A percentile compares a stretch with the other conserved stretches of the same genome.
These are phyloP conservation scores for Pelargonium citronellum DNA, from an alignment of 441 rosid species.

Conservation along the genomic window DNA sequence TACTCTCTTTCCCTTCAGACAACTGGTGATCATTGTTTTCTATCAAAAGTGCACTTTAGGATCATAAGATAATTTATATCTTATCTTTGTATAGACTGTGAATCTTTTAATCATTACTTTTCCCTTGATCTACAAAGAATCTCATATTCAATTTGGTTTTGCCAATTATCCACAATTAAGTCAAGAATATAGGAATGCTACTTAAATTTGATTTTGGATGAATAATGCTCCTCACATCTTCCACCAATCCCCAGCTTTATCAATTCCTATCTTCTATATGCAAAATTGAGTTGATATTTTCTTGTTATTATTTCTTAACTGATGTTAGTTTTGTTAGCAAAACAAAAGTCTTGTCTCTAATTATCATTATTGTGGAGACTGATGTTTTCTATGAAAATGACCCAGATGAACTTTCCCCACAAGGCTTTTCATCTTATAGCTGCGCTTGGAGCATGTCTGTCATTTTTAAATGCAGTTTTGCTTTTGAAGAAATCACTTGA, in stretches of 20 bases:
- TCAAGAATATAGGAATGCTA: background rate
- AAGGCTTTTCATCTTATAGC: constrained; percentile 48
- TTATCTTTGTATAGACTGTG: background rate
- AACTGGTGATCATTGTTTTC: too few species aligned
- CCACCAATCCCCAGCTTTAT: background rate
- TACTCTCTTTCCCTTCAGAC: constrained; percentile 2
- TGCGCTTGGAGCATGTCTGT: constrained; percentile 54
- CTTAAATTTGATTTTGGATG: background rate
- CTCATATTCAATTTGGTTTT: background rate
- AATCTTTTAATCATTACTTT: background rate
- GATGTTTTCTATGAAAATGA: constrained; percentile 13
- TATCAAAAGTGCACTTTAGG: background rate
- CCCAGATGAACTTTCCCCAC: constrained; percentile 43
- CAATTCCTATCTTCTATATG: background rate
- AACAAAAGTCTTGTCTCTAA: background rate
- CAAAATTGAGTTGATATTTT: constrained; percentile 1
- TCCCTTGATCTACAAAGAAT: background rate
- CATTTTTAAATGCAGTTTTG: constrained; percentile 47
- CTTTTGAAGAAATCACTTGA: constrained; percentile 37
- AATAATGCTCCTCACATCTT: background rate
- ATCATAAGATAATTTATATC: background rate
- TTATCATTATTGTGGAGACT: constrained; percentile 8
- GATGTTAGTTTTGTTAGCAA: background rate
- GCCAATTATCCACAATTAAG: background rate
- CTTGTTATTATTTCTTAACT: constrained; percentile 5